Evolutionary conservation across 345 rosid genomes (phyloP).

Genomic region (Pugionium cornutum): DNA sequence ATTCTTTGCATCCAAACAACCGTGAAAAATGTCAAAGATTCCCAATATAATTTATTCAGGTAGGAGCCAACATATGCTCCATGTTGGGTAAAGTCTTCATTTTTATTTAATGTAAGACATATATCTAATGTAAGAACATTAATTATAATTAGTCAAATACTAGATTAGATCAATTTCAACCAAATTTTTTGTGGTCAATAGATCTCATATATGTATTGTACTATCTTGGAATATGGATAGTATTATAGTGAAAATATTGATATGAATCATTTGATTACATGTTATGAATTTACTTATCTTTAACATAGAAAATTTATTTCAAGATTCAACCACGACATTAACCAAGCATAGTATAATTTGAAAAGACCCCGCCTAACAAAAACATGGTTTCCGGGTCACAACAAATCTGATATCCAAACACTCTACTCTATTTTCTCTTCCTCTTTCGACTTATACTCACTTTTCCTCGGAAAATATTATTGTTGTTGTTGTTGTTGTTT

Average conservation of each 20-base stretch:
- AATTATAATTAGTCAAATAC: no score
- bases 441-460: not conserved
- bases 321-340: not conserved
- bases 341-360: constrained; percentile 7
- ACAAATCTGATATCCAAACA: constrained; percentile 27
- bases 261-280: no score
- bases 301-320: no score
- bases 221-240: no score
- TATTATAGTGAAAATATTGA: no score
- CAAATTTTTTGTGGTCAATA: no score
- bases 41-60: constrained; percentile 89
- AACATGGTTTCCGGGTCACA: constrained; percentile 17
- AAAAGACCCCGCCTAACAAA: constrained; percentile 37
- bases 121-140: no score
- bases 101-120: not conserved
- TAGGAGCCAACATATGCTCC: constrained; percentile 79
- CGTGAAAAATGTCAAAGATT: constrained; percentile 79
- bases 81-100: constrained; percentile 24
- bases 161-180: no score
- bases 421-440: not conserved
- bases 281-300: no score
- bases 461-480: not conserved
- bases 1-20: constrained; percentile 98
- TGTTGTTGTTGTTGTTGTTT: constrained; percentile 1
- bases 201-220: no score